Evolutionary conservation across 169 alveolate genomes (phyloP).

Genomic region (Babesia bigemina): DNA sequence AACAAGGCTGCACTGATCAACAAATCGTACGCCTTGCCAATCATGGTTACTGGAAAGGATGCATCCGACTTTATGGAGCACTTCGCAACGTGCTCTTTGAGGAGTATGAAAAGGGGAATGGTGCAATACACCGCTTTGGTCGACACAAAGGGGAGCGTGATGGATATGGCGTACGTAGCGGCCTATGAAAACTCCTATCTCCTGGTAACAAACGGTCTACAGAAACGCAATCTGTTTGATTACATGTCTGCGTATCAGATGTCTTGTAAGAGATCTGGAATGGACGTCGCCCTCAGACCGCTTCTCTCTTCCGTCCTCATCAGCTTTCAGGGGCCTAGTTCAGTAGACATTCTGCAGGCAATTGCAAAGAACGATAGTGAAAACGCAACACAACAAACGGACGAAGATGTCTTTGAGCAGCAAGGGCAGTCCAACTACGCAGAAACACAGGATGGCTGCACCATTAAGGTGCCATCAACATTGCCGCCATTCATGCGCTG

Average conservation of each 20-base stretch:
- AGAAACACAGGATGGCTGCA: background rate
- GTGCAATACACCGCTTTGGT: constrained; percentile 62
- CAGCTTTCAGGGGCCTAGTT: constrained; percentile 71
- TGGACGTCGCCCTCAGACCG: constrained; percentile 65
- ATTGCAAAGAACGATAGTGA: constrained; percentile 1
- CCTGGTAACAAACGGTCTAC: constrained; percentile 68
- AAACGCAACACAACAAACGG: background rate
- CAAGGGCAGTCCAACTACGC: background rate
- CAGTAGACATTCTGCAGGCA: constrained; percentile 45
- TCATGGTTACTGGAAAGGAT: constrained; percentile 63
- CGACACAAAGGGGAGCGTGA: constrained; percentile 69
- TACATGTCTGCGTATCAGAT: constrained; percentile 70
- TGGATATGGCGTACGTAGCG: constrained; percentile 72
- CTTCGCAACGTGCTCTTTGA: constrained; percentile 60
- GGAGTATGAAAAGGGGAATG: constrained; percentile 50
- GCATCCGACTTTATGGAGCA: constrained; percentile 67
- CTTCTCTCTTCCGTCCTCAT: constrained; percentile 41
- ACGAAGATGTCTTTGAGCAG: background rate
- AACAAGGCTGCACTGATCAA: constrained; percentile 61
- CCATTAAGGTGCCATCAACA: background rate
- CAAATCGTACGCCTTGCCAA: constrained; percentile 58
- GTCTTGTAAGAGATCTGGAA: constrained; percentile 65
- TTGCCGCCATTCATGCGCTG: constrained; percentile 44
- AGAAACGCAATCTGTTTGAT: constrained; percentile 69
- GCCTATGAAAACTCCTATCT: constrained; percentile 56